Base-by-base conservation (phyloP, 2,329 filamentous ascomycete species). In the Rutstroemia sp. region DNA sequence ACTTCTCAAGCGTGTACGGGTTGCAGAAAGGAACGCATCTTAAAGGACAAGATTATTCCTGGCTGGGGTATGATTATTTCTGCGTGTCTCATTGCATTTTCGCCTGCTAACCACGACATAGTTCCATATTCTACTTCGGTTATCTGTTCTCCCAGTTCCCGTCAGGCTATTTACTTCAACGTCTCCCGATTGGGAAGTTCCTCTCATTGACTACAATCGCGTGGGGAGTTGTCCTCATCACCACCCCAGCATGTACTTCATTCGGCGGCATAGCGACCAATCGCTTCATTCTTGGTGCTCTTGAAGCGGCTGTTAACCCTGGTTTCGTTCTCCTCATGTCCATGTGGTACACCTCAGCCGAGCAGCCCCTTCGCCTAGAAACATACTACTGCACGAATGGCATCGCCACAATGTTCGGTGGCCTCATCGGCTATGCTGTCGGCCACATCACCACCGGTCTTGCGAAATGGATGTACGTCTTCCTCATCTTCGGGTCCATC, bases 201-300 rank as follows among this genome's bases (percentile, higher is more conserved):
- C 71, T 79, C 16, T 73, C 72, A 0, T 44, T 65, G 21, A 73
- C 73, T 37, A 75, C 73, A 0, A 65, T 79, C 8, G 63, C 71
- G 18, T 81, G 79, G 78, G 77, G 77, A 3, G 65, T 71, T 5
- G 73, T 79, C 14, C 69, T 79, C 21, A 72, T 75, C 58, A 72
- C 74, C 0, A 77, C 74, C 0, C 75, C 76, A 9, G 79, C 75
- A 39, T 80, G 77, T 62, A 75, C 74, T 46, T 79, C 79, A 64
- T 88, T 82, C 63, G 72, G 74, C 0, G 81, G 83, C 1, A 81
- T 83, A 1, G 77, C 86, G 23, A 81, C 79, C 0, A 60, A 80
- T 61, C 68, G 79, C 4, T 82, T 83, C 71, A 76, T 80, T 49
- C 71, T 83, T 1, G 81, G 81, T 0, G 72, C 81, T 5, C 66